Base-by-base conservation (phyloP, 768 basidiomycete species). In the Lyophyllum semitale region DNA sequence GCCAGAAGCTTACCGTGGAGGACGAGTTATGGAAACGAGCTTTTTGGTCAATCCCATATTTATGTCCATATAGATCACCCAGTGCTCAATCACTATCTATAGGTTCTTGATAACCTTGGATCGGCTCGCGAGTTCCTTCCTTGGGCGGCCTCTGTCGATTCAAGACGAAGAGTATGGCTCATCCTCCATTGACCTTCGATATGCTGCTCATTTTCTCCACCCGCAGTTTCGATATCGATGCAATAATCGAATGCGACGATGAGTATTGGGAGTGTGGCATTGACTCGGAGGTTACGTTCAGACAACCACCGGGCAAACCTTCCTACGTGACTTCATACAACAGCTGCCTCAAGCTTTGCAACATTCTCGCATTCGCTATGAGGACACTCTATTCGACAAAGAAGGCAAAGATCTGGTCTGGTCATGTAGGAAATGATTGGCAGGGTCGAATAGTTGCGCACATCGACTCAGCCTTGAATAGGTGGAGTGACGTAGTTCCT, bases 321-420 rank as follows among this genome's bases (percentile, higher is more conserved):
- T 84, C 84, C 1, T 64, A 67, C 12, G 63, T 88, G 8, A 67
- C 84, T 0, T 78, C 76, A 26, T 88, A 88, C 65, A 76, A 81
- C 32, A 72, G 77, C 35, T 72, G 72, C 30, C 68, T 88, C 30
- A 83, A 83, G 48, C 72, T 92, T 0, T 78, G 76, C 44, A 82
- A 86, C 56, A 82, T 91, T 33, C 69, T 84, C 20, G 83, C 83
- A 2, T 86, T 86, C 50, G 77, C 80, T 0, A 65, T 89, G 43
- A 73, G 85, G 15, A 87, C 87, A 0, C 82, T 89, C 44, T 93
- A 93, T 66, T 86, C 90, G 18, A 89, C 90, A 59, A 89, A 88
- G 65, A 88, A 87, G 62, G 83, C 83, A 0, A 86, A 87, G 62
- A 71, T 83, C 13, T 66, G 83, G 1, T 74, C 88, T 8, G 87